A percentile compares a stretch with the other conserved stretches of the same genome.
phyloP scores from a whole-genome alignment of 352 stramenopile species.

The Phytophthora hybrid region DNA sequence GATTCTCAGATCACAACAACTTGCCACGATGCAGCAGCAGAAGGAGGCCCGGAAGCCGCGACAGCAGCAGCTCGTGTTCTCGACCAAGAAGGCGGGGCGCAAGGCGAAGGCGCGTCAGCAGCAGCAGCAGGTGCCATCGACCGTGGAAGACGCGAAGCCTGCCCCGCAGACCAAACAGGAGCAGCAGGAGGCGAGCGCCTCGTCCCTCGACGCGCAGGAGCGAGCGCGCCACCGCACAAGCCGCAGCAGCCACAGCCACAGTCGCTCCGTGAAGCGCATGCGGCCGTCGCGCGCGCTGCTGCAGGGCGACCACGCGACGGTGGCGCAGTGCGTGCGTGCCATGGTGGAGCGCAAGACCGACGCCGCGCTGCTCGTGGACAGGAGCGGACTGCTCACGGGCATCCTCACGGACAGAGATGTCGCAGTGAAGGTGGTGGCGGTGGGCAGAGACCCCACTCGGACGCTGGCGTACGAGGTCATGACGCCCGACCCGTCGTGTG shows the following conservation, averaged over 20 bases:
- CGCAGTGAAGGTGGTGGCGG: constrained; percentile 92
- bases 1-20: constrained; percentile 11
- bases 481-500: constrained; percentile 95
- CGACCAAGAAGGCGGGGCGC: constrained; percentile 64
- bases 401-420: constrained; percentile 98
- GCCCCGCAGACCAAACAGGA: neutral
- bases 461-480: constrained; percentile 93
- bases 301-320: constrained; percentile 72
- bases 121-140: constrained; percentile 13
- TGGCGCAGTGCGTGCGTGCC: constrained; percentile 80
- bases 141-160: constrained; percentile 17
- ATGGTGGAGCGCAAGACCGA: constrained; percentile 93
- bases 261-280: constrained; percentile 61
- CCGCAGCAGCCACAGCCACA: constrained; percentile 35
- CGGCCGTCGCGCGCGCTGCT: constrained; percentile 73
- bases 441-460: constrained; percentile 77
- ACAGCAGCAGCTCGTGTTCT: constrained; percentile 66
- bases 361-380: constrained; percentile 93
- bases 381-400: constrained; percentile 90
- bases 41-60: constrained; percentile 36
- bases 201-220: constrained; percentile 10
- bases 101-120: constrained; percentile 42
- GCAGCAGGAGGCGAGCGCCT: constrained; percentile 12
- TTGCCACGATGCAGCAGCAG: constrained; percentile 33
- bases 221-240: constrained; percentile 29